Conservation (phyloP, 805 yeast genomes). For the Soucietia sequanensis region DNA sequence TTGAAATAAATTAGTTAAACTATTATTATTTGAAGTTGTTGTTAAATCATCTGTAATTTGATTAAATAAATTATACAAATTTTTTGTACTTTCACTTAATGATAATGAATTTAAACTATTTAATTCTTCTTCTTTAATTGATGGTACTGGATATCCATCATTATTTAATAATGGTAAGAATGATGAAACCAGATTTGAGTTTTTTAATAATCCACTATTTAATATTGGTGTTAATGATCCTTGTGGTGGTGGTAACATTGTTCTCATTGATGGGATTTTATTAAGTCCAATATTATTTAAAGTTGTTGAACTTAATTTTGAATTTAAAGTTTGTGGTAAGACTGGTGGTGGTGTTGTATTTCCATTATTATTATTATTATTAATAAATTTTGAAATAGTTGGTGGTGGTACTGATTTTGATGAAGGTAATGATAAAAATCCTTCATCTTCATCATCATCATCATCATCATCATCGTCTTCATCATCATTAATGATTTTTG, state of each 20-base stretch:
- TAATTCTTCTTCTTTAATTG: conserved; percentile 11
- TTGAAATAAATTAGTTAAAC: conserved; percentile 25
- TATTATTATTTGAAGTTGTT: conserved; percentile 10
- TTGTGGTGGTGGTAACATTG: neutral
- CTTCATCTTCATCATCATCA: conserved; percentile 3
- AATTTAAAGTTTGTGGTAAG: neutral
- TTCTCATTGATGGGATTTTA: neutral
- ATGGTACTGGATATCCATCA: conserved; percentile 10
- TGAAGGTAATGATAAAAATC: conserved; percentile 1
- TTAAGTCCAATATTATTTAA: neutral
- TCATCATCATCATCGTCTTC: conserved; percentile 6
- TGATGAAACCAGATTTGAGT: neutral
- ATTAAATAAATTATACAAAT: conserved; percentile 27
- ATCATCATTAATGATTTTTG: neutral
- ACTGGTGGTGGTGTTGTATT: neutral
- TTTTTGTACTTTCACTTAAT: conserved; percentile 29
- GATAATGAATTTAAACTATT: conserved; percentile 7
- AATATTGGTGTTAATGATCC: neutral
- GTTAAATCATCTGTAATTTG: conserved; percentile 24
- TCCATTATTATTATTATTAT: neutral
- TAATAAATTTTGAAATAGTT: neutral
- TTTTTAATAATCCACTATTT: neutral
- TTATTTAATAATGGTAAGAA: conserved; percentile 5
- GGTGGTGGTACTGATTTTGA: conserved; percentile 2
- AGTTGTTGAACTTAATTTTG: neutral